Percentiles rank a stretch among this genome's conserved stretches.
Evolutionary conservation across 352 stramenopile genomes (phyloP).

Genomic region (Phytophthora uliginosa): DNA sequence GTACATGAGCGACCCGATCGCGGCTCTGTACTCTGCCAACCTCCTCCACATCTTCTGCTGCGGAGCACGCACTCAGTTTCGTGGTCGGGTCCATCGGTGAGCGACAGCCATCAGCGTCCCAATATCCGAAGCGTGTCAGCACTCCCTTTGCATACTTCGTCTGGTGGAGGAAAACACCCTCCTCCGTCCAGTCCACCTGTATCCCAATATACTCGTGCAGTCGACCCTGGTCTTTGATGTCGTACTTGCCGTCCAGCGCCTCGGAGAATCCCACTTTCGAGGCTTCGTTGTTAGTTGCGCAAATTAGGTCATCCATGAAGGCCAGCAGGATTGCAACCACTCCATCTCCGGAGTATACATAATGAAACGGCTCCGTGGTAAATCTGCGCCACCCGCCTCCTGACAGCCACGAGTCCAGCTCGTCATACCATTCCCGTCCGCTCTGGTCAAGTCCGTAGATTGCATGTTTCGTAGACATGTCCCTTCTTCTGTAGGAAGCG

Average conservation of each 20-base stretch:
- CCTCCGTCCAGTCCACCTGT: not conserved
- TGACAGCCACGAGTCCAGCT: not conserved
- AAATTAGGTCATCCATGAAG: not conserved
- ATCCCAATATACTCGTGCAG: not conserved
- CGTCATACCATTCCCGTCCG: constrained; percentile 14
- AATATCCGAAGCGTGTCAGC: not conserved
- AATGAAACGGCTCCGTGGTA: not conserved
- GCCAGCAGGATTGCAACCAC: not conserved
- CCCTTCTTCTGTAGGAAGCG: constrained; percentile 8
- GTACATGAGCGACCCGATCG: too few species aligned
- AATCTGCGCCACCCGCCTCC: too few species aligned
- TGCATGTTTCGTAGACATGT: constrained; percentile 7
- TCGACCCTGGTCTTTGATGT: not conserved
- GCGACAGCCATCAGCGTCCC: not conserved
- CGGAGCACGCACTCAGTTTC: not conserved
- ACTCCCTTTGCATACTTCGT: not conserved
- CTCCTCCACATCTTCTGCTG: too few species aligned
- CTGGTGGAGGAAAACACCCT: not conserved
- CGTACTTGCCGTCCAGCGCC: not conserved
- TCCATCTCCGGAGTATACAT: not conserved
- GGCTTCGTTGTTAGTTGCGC: not conserved
- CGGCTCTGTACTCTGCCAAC: too few species aligned
- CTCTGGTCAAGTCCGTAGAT: constrained; percentile 13
- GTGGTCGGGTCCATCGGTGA: not conserved
- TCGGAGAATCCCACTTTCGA: not conserved